These are phyloP conservation scores for Cymbopogon flexuosus DNA, from an alignment of 202 grass and related monocot species.

Conservation along the genomic window DNA sequence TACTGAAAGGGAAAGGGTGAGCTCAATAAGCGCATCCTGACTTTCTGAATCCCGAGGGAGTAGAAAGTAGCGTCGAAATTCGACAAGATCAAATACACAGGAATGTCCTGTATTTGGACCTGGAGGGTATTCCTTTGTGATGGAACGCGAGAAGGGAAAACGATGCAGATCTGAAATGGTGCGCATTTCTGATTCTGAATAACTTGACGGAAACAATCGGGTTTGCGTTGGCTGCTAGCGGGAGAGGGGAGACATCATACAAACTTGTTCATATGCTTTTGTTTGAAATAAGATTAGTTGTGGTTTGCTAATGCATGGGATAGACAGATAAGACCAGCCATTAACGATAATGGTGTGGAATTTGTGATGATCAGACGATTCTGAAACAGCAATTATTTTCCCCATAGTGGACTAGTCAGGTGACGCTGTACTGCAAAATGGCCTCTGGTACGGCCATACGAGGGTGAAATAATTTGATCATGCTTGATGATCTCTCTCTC, in stretches of 20 bases:
- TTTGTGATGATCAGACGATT: neutral
- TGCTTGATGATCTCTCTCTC: too few relatives aligned
- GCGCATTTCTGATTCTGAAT: neutral
- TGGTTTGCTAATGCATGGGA: neutral
- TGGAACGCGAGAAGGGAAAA: neutral
- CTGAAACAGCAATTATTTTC: neutral
- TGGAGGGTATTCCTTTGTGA: neutral
- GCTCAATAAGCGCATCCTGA: neutral
- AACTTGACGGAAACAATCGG: neutral
- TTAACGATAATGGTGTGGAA: neutral
- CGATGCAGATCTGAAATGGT: neutral
- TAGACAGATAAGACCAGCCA: neutral
- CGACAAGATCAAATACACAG: neutral
- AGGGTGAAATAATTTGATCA: neutral
- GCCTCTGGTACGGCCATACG: neutral
- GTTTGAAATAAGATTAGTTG: too few relatives aligned
- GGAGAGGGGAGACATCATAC: neutral
- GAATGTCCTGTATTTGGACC: too few relatives aligned
- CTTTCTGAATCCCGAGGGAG: neutral
- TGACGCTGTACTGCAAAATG: neutral
- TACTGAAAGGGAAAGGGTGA: neutral
- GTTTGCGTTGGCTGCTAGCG: too few relatives aligned
- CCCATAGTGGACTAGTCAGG: neutral
- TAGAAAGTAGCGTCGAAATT: neutral
- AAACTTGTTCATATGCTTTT: neutral